Conservation (phyloP, 306 rosid species). For the Mimosa bimucronata region DNA sequence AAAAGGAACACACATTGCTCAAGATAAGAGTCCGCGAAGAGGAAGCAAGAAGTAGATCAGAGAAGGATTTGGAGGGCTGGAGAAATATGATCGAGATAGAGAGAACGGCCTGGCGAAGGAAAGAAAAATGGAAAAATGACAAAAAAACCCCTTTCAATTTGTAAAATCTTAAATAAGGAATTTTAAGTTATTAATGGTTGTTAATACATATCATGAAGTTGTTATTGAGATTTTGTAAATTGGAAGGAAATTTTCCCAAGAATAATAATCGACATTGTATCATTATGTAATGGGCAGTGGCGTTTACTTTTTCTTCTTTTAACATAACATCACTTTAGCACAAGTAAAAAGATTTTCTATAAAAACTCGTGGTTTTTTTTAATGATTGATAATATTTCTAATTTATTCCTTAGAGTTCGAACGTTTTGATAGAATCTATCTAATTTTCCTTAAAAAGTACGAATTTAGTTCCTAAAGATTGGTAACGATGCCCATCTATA, state of each 20-base stretch:
- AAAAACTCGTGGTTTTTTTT: background rate
- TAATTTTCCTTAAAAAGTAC: background rate
- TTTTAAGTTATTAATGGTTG: too few species aligned
- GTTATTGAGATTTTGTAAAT: too few species aligned
- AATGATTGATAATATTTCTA: background rate
- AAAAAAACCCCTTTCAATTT: too few species aligned
- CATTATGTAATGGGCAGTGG: background rate
- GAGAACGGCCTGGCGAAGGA: background rate
- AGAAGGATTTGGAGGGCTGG: background rate
- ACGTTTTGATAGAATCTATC: background rate
- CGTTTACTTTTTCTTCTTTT: background rate
- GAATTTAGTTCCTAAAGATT: too few species aligned
- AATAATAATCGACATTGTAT: background rate
- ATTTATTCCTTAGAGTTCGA: background rate
- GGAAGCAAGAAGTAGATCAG: background rate
- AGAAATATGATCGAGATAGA: background rate
- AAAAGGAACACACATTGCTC: background rate
- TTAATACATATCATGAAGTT: too few species aligned
- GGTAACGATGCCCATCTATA: background rate
- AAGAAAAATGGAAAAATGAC: too few species aligned
- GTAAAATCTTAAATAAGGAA: too few species aligned
- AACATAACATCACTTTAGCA: background rate
- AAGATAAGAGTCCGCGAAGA: background rate
- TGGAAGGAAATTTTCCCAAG: too few species aligned
- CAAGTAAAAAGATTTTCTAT: background rate